Evolutionary conservation across 2,329 filamentous ascomycete species (phyloP).

Genomic region (Cadophora gregata): DNA sequence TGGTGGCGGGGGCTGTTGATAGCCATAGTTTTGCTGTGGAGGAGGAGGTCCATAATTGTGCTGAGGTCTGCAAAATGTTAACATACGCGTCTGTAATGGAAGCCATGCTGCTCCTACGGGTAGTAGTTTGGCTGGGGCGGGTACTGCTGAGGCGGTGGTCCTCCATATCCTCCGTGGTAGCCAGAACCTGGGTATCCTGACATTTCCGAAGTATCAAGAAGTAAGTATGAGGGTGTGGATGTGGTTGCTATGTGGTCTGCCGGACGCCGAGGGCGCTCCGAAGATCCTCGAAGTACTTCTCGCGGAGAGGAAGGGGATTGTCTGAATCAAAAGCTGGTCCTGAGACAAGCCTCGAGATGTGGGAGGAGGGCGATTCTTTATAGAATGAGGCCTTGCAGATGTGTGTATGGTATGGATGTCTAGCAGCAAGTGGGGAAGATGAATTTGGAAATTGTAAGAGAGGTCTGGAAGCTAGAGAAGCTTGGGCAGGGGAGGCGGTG

Average conservation of each 20-base stretch:
- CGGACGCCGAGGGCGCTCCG: constrained; percentile 32
- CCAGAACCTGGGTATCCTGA: constrained; percentile 65
- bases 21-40: constrained; percentile 51
- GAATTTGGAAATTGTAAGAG: constrained; percentile 18
- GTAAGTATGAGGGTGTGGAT: constrained; percentile 11
- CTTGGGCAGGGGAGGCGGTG: constrained; percentile 27
- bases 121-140: constrained; percentile 53
- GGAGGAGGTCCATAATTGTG: constrained; percentile 41
- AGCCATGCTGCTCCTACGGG: constrained; percentile 50
- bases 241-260: constrained; percentile 27
- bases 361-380: constrained; percentile 34
- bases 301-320: constrained; percentile 15
- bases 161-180: constrained; percentile 55
- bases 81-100: constrained; percentile 40
- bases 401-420: constrained; percentile 22
- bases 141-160: constrained; percentile 52
- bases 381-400: constrained; percentile 28
- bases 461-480: constrained; percentile 22
- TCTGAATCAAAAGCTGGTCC: constrained; percentile 21
- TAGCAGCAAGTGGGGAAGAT: constrained; percentile 32
- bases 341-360: constrained; percentile 25
- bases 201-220: constrained; percentile 50
- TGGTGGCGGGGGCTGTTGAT: constrained; percentile 55
- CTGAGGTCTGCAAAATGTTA: constrained; percentile 38
- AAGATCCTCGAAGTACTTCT: constrained; percentile 8